Evolutionary conservation across 768 basidiomycete genomes (phyloP).

Genomic region (Naematelia aurantialba): DNA sequence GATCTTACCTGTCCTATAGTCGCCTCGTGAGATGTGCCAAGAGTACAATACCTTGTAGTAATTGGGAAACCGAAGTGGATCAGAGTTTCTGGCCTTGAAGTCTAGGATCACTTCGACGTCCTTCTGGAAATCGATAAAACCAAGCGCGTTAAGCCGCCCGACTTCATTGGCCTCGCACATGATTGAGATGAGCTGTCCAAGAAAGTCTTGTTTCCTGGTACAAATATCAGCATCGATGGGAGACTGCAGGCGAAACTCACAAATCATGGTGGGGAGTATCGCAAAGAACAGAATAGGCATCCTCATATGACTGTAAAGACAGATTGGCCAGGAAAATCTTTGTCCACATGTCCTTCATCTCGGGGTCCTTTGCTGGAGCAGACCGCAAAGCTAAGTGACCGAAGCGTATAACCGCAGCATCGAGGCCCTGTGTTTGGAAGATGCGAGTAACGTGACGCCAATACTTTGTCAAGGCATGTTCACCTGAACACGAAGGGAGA

Average conservation of each 20-base stretch:
- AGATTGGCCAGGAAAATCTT: constrained; percentile 71
- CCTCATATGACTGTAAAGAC: constrained; percentile 71
- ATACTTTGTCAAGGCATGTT: constrained; percentile 59
- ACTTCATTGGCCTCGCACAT: constrained; percentile 90
- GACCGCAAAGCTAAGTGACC: constrained; percentile 75
- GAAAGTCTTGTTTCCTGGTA: constrained; percentile 71
- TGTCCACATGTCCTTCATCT: constrained; percentile 71
- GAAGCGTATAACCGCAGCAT: constrained; percentile 67
- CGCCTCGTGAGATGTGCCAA: constrained; percentile 81
- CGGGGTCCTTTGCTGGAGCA: constrained; percentile 55
- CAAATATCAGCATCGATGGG: neutral
- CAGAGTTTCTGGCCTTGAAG: constrained; percentile 90
- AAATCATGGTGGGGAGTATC: constrained; percentile 69
- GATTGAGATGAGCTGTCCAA: constrained; percentile 74
- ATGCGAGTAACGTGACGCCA: constrained; percentile 73
- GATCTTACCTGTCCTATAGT: constrained; percentile 81
- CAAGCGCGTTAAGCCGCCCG: constrained; percentile 70
- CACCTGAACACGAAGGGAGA: constrained; percentile 7
- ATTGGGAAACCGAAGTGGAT: constrained; percentile 76
- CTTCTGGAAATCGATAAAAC: constrained; percentile 76
- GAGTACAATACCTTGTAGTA: constrained; percentile 91
- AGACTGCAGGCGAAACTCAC: constrained; percentile 56
- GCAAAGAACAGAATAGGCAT: constrained; percentile 67
- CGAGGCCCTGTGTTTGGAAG: constrained; percentile 61
- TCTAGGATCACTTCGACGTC: constrained; percentile 83